Percentiles rank a stretch among this genome's conserved stretches.
Conservation (phyloP, 177 flowering plant genomes). For the Vitis hybrid region DNA sequence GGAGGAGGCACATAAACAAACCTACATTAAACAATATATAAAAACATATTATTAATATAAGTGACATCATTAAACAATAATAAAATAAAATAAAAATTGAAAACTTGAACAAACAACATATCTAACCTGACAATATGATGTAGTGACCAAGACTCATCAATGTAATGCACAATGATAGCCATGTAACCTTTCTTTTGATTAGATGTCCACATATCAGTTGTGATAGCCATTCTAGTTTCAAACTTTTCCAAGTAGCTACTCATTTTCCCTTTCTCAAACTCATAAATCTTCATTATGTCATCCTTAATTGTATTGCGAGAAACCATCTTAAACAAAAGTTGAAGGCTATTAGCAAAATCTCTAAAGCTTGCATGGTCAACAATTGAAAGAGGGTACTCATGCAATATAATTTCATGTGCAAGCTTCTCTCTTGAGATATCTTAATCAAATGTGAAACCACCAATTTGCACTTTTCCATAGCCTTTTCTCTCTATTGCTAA, state of each 20-base stretch:
- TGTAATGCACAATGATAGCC: conserved; percentile 5
- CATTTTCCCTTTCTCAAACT: background rate
- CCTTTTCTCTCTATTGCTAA: no score
- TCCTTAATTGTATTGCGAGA: no score
- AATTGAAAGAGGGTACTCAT: background rate
- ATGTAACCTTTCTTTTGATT: conserved; percentile 20
- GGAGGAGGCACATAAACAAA: conserved; percentile 18
- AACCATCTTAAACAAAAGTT: background rate
- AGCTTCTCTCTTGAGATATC: no score
- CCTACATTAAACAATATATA: conserved; percentile 1
- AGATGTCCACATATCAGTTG: conserved; percentile 23
- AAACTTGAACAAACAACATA: background rate
- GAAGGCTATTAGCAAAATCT: background rate
- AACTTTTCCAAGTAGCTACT: background rate
- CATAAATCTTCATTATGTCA: background rate
- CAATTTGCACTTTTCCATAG: no score
- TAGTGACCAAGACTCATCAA: no score
- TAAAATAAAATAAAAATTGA: conserved; percentile 6
- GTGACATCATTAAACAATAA: background rate
- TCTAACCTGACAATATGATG: no score
- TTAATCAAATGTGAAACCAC: no score
- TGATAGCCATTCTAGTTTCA: conserved; percentile 8
- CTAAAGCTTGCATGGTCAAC: background rate
- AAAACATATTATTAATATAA: conserved; percentile 2
- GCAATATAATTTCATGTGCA: no score